These are phyloP conservation scores for Colletotrichum cordylinicola DNA, from an alignment of 2,329 filamentous ascomycete species.

Conservation along the genomic window DNA sequence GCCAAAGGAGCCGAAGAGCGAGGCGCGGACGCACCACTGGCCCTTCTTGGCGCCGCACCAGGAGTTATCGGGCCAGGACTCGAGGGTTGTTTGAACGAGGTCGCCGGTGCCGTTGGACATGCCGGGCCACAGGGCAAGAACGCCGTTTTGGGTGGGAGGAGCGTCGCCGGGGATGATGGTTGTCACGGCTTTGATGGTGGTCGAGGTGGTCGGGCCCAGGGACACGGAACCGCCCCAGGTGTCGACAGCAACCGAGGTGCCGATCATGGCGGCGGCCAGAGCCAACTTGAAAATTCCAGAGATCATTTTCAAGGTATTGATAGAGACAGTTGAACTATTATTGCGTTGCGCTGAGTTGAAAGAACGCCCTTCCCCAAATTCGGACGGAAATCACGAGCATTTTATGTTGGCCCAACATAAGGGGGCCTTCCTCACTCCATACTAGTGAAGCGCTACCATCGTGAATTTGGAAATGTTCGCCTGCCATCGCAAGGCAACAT, in stretches of 20 bases:
- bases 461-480: background rate
- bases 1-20: conserved; percentile 40
- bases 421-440: background rate
- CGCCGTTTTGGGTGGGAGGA: conserved; percentile 39
- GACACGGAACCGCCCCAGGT: conserved; percentile 11
- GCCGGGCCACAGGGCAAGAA: conserved; percentile 48
- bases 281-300: background rate
- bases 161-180: conserved; percentile 44
- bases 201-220: conserved; percentile 18
- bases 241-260: background rate
- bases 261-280: background rate
- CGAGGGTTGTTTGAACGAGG: conserved; percentile 45
- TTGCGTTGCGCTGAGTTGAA: background rate
- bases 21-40: conserved; percentile 41
- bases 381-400: background rate
- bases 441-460: background rate
- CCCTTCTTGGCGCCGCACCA: conserved; percentile 44
- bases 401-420: background rate
- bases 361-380: background rate
- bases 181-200: conserved; percentile 43
- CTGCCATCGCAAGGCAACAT: background rate
- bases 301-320: background rate
- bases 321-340: background rate
- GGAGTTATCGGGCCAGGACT: conserved; percentile 43
- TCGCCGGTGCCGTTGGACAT: conserved; percentile 51